A percentile compares a stretch with the other conserved stretches of the same genome.
phyloP scores from a whole-genome alignment of 2,329 filamentous ascomycete genomes.

The Pyrenochaeta sp. region DNA sequence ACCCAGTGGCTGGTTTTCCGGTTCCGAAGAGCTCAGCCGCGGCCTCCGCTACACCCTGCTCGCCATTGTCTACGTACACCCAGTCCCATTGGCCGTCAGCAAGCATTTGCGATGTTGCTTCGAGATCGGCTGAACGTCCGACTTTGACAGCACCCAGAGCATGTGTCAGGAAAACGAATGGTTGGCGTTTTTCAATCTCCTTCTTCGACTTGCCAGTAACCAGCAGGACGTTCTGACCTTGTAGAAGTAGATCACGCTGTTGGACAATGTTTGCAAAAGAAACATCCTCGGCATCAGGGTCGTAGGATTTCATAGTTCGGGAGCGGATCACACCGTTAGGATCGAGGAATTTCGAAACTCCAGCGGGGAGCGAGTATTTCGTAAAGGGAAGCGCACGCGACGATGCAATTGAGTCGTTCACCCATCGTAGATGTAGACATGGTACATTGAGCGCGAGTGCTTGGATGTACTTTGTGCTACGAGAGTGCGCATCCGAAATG shows the following conservation, averaged over 20 bases:
- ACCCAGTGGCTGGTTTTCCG: conserved; percentile 14
- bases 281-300: conserved; percentile 61
- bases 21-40: conserved; percentile 58
- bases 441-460: conserved; percentile 89
- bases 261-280: conserved; percentile 37
- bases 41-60: conserved; percentile 62
- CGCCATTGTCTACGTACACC: conserved; percentile 80
- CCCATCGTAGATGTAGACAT: conserved; percentile 83
- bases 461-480: conserved; percentile 92
- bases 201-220: conserved; percentile 70
- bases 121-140: conserved; percentile 68
- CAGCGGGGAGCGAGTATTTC: conserved; percentile 84
- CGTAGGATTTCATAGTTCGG: conserved; percentile 67
- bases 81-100: conserved; percentile 72
- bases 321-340: conserved; percentile 73
- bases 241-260: conserved; percentile 67
- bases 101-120: conserved; percentile 69
- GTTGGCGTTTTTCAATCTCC: conserved; percentile 70
- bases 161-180: conserved; percentile 81
- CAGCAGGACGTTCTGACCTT: conserved; percentile 72
- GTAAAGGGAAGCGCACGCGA: conserved; percentile 73
- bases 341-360: conserved; percentile 77
- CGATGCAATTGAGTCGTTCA: conserved; percentile 72
- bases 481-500: conserved; percentile 84
- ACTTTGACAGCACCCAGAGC: conserved; percentile 76